Evolutionary conservation across 805 yeast species (phyloP).

Genomic region (Metschnikowia colocasiae): DNA sequence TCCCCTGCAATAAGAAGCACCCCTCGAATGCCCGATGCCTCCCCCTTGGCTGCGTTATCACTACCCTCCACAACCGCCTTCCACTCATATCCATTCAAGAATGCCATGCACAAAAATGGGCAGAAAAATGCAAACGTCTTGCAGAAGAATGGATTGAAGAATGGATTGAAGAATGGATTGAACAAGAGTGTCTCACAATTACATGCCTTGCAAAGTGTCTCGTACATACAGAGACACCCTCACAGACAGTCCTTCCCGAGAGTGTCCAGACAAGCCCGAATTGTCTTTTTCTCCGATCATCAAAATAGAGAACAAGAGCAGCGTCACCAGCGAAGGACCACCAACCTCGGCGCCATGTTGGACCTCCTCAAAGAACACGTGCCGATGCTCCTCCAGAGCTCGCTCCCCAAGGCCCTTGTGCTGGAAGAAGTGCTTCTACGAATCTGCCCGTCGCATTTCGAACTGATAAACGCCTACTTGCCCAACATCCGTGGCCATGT

Average conservation of each 20-base stretch:
- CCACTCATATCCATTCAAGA: too few species aligned
- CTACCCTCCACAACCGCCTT: neutral
- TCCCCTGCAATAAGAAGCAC: too few species aligned
- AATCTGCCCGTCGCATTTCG: conserved; percentile 51
- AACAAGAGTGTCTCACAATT: too few species aligned
- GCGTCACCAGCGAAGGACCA: conserved; percentile 29
- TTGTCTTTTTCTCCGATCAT: neutral
- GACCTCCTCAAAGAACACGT: conserved; percentile 45
- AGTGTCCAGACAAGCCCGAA: neutral
- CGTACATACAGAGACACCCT: too few species aligned
- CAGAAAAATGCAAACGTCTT: too few species aligned
- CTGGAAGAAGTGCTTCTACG: conserved; percentile 49
- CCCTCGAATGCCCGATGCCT: neutral
- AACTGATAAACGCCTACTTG: conserved; percentile 42
- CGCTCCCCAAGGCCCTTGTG: conserved; percentile 43
- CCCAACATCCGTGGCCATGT: conserved; percentile 56
- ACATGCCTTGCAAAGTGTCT: too few species aligned
- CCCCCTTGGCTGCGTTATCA: neutral
- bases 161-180: too few species aligned
- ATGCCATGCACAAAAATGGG: too few species aligned
- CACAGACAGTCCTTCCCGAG: neutral
- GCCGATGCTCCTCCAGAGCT: conserved; percentile 47
- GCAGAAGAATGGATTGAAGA: too few species aligned
- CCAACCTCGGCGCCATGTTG: conserved; percentile 54
- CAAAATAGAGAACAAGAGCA: neutral